phyloP scores from a whole-genome alignment of 1,139 yeast species.

The Taphrina pruni region DNA sequence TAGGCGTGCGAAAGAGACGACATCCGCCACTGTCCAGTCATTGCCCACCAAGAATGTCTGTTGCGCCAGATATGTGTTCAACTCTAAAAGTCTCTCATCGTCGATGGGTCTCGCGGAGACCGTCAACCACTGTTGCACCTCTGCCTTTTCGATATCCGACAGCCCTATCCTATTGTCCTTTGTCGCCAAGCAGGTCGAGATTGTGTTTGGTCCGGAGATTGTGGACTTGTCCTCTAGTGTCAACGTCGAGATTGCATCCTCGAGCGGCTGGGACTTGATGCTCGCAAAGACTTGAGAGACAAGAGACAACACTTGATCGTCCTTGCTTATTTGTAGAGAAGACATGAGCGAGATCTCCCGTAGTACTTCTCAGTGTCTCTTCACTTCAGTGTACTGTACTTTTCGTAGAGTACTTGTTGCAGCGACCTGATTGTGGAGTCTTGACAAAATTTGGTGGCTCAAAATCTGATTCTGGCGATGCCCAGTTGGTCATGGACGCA shows the following conservation, averaged over 20 bases:
- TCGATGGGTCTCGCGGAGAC: conserved; percentile 68
- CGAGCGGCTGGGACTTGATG: neutral
- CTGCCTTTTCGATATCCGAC: conserved; percentile 62
- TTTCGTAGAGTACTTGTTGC: neutral
- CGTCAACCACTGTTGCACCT: conserved; percentile 80
- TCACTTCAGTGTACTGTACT: neutral
- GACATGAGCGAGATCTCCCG: neutral
- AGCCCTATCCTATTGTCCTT: conserved; percentile 19
- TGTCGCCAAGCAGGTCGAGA: conserved; percentile 38
- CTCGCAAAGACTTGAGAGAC: conserved; percentile 16
- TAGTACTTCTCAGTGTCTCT: neutral
- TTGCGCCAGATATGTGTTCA: conserved; percentile 34
- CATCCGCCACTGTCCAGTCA: conserved; percentile 66
- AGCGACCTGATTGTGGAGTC: conserved; percentile 3
- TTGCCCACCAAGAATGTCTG: conserved; percentile 45
- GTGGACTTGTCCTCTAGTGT: conserved; percentile 34
- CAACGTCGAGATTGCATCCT: conserved; percentile 27
- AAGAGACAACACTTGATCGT: conserved; percentile 8
- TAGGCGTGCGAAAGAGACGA: conserved; percentile 67
- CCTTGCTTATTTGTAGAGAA: conserved; percentile 14
- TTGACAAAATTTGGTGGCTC: conserved; percentile 6
- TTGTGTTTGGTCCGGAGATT: conserved; percentile 44
- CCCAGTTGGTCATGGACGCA: too few relatives aligned
- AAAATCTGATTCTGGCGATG: neutral
- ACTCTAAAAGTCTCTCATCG: conserved; percentile 52